Conservation (phyloP, 164 flowering plant species). For the Sextonia rubra region DNA sequence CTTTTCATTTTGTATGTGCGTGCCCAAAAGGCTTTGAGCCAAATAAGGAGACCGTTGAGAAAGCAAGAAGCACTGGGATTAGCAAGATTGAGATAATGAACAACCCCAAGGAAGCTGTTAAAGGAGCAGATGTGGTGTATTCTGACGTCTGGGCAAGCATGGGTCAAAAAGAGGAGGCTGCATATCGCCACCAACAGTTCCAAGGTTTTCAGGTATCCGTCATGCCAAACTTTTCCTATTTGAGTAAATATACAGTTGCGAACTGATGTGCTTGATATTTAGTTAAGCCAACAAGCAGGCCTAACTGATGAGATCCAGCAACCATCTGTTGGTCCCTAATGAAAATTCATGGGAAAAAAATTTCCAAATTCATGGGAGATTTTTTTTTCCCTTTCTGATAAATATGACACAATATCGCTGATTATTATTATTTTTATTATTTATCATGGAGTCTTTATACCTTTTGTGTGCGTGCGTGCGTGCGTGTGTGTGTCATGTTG, state of each 20-base stretch:
- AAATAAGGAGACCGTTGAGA: slow-evolving; percentile 67
- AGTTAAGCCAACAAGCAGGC: too few species aligned
- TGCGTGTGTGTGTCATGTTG: too few species aligned
- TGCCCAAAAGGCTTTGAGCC: slow-evolving; percentile 97
- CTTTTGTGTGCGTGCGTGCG: too few species aligned
- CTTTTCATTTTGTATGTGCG: slow-evolving; percentile 92
- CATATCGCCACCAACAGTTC: slow-evolving; percentile 71
- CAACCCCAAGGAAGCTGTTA: slow-evolving; percentile 91
- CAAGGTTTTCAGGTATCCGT: slow-evolving; percentile 84
- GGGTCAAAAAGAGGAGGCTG: slow-evolving; percentile 98
- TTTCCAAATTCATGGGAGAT: too few species aligned
- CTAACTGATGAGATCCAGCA: too few species aligned
- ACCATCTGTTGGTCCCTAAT: too few species aligned
- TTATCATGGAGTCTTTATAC: too few species aligned
- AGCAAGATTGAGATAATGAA: slow-evolving; percentile 86
- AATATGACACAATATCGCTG: too few species aligned
- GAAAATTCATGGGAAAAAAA: background rate
- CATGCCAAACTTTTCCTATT: background rate
- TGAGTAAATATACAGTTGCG: too few species aligned
- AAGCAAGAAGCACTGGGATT: slow-evolving; percentile 68
- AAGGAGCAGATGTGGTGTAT: slow-evolving; percentile 92
- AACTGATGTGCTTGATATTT: too few species aligned
- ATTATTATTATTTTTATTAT: too few species aligned
- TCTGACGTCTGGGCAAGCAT: slow-evolving; percentile 99
- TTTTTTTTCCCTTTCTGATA: too few species aligned